Evolutionary conservation across 2,329 filamentous ascomycete genomes (phyloP), one percentile per base, ranked within the genome.

Genomic region (Acrocalymma vagum): DNA sequence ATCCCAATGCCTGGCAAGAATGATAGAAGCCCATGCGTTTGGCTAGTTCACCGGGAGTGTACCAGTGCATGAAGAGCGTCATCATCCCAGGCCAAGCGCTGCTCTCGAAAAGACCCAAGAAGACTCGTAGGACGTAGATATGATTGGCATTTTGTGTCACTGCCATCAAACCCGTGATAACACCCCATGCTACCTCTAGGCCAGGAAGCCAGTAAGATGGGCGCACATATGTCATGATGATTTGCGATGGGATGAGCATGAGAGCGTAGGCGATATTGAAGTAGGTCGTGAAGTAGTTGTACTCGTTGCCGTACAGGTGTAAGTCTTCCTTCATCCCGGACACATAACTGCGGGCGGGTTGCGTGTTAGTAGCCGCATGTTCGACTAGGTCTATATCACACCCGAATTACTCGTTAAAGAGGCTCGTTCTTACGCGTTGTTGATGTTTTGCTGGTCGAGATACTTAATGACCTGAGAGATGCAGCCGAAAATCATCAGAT

Each of bases 301-400:
- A 25, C 38, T 51, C 48, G 15, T 48, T 48, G 9, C 48, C 45
- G 15, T 42, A 38, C 10, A 51, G 20, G 6, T 28, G 21, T 37
- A 51, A 27, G 13, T 43, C 41, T 22, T 51, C 48, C n/a, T 49
- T 49, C 48, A 45, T 48, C 23, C 45, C 48, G 14, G 44, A 40
- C 20, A 49, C 48, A n/a, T 51, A 51, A n/a, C n/a, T n/a, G n/a
- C n/a, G n/a, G n/a, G n/a, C n/a, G 6, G 38, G 30, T 20, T 42
- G 29, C 13, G 38, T 42, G 5, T 29, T 42, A n/a, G n/a, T n/a
- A n/a, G n/a, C n/a, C n/a, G n/a, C n/a, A n/a, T n/a, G n/a, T n/a
- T n/a, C n/a, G n/a, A n/a, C n/a, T n/a, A n/a, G n/a, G n/a, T 28
- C 42, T 13, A n/a, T n/a, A n/a, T n/a, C n/a, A n/a, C n/a, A n/a